These are phyloP conservation scores for Pisolithus tinctorius DNA, from an alignment of 768 basidiomycete species.

Conservation along the genomic window DNA sequence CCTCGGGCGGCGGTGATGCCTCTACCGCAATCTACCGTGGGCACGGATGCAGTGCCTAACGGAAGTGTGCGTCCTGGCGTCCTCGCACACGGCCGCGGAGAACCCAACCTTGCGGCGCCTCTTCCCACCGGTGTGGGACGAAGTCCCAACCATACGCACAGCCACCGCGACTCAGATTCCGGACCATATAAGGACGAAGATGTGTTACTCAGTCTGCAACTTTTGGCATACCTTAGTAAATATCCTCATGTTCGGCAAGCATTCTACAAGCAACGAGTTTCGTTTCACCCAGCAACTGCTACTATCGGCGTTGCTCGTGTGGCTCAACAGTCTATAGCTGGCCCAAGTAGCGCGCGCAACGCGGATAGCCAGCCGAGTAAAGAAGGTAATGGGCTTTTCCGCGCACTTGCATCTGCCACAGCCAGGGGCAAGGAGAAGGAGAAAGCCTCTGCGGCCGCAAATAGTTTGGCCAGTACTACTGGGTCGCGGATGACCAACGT, in stretches of 20 bases:
- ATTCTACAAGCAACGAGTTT: slow-evolving; percentile 82
- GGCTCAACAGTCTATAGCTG: slow-evolving; percentile 18
- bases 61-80: slow-evolving; percentile 11
- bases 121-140: slow-evolving; percentile 15
- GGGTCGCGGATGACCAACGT: slow-evolving; percentile 70
- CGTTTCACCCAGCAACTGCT: slow-evolving; percentile 73
- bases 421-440: slow-evolving; percentile 47
- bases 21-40: slow-evolving; percentile 35
- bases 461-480: not conserved
- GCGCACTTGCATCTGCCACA: slow-evolving; percentile 36
- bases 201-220: slow-evolving; percentile 82
- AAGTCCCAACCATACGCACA: slow-evolving; percentile 29
- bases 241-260: slow-evolving; percentile 96
- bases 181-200: slow-evolving; percentile 93
- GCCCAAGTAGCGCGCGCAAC: slow-evolving; percentile 18
- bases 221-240: slow-evolving; percentile 94
- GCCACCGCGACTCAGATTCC: slow-evolving; percentile 33
- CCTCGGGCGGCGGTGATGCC: slow-evolving; percentile 57
- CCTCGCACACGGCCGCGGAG: slow-evolving; percentile 10
- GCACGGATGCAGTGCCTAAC: slow-evolving; percentile 6
- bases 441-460: slow-evolving; percentile 16
- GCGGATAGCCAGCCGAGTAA: slow-evolving; percentile 17
- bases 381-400: slow-evolving; percentile 38
- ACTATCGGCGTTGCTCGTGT: slow-evolving; percentile 29
- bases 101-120: slow-evolving; percentile 9